A percentile compares a stretch with the other conserved stretches of the same genome.
Conservation (phyloP, 441 rosid genomes). For the Jatropha podagrica region DNA sequence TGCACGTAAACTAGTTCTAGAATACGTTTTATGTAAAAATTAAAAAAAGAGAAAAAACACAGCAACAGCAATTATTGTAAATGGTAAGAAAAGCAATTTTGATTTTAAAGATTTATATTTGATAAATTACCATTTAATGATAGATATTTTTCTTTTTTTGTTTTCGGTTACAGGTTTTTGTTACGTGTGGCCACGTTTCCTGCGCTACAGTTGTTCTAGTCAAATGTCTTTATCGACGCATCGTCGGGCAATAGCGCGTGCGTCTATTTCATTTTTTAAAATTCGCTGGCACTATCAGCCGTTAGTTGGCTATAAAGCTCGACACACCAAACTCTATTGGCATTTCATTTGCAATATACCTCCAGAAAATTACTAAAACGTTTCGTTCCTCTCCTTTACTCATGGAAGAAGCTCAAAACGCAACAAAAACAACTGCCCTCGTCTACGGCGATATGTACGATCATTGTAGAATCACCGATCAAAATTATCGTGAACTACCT, state of each 20-base stretch:
- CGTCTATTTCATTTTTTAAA: not conserved
- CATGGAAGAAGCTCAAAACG: slow-evolving; percentile 21
- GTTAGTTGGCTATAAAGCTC: slow-evolving; percentile 8
- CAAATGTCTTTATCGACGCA: no score
- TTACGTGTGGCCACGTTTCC: no score
- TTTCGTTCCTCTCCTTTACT: not conserved
- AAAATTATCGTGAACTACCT: slow-evolving; percentile 22
- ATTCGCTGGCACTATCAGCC: not conserved
- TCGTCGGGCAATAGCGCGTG: not conserved
- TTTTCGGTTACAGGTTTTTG: no score
- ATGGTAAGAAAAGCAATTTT: no score
- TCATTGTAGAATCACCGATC: slow-evolving; percentile 5
- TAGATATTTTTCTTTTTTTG: no score
- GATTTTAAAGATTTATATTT: no score
- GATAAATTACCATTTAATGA: no score
- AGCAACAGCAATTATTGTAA: no score
- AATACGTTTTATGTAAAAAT: no score
- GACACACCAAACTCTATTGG: not conserved
- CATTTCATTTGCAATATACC: not conserved
- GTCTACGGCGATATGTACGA: not conserved
- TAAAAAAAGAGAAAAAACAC: no score
- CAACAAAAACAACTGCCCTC: not conserved
- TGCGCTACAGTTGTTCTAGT: no score
- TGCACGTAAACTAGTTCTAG: no score
- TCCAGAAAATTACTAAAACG: not conserved